phyloP scores from a whole-genome alignment of 257 asterid species.

The Thymus mandschuricus region DNA sequence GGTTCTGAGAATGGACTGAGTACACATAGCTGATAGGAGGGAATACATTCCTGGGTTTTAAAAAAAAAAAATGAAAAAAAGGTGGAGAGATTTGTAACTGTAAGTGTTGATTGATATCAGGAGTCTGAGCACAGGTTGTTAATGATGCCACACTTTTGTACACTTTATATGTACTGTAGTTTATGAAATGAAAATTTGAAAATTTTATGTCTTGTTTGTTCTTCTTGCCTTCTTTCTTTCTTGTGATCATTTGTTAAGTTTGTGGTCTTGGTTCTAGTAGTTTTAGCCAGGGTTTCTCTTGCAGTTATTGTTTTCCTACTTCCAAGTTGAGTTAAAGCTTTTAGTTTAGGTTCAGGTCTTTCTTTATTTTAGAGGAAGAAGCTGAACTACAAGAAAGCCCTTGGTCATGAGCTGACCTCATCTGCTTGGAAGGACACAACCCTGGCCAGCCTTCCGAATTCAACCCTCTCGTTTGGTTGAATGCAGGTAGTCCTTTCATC shows the following conservation, averaged over 20 bases:
- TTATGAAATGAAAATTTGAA: constrained; percentile 26
- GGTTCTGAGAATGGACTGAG: constrained; percentile 67
- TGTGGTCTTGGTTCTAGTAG: too few species aligned
- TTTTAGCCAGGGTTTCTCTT: not conserved
- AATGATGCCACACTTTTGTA: constrained; percentile 48
- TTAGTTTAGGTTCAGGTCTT: too few species aligned
- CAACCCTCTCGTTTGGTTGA: too few species aligned
- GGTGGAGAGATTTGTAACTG: constrained; percentile 30
- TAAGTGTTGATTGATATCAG: constrained; percentile 34
- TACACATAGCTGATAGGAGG: constrained; percentile 38
- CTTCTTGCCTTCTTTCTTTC: not conserved
- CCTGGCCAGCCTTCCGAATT: too few species aligned
- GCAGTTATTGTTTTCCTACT: not conserved
- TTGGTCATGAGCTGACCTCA: too few species aligned
- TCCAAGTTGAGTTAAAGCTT: not conserved
- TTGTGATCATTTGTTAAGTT: not conserved
- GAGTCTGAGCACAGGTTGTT: constrained; percentile 37
- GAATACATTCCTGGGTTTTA: not conserved
- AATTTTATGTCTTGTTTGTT: constrained; percentile 7
- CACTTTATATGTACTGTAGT: constrained; percentile 40
- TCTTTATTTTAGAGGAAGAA: too few species aligned
- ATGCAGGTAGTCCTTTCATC: too few species aligned
- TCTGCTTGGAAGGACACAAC: too few species aligned
- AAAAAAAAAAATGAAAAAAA: not conserved
- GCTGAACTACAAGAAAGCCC: too few species aligned